Percentiles rank a stretch among this genome's conserved stretches.
Evolutionary conservation across 2,329 filamentous ascomycete genomes (phyloP).

Genomic region (Fusarium gaditjirri): DNA sequence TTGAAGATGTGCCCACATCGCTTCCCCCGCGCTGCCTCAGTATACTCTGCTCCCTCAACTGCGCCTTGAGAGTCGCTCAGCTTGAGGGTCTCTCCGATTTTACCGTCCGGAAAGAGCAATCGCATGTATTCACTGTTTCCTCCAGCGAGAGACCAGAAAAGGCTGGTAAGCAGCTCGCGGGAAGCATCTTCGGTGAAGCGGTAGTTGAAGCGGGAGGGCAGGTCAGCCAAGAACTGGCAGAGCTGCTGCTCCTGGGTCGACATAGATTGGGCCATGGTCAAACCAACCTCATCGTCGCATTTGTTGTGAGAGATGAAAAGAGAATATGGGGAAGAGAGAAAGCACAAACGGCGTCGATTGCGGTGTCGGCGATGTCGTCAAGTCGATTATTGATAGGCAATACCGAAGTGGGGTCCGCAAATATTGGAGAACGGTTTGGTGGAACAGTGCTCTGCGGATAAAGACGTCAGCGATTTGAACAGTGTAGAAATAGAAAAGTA

Average conservation of each 20-base stretch:
- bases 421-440: constrained; percentile 37
- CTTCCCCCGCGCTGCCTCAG: constrained; percentile 88
- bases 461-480: constrained; percentile 31
- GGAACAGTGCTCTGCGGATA: constrained; percentile 33
- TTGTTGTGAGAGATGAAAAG: background rate
- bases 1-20: constrained; percentile 98
- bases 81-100: constrained; percentile 74
- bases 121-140: constrained; percentile 78
- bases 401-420: constrained; percentile 30
- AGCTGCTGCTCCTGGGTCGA: constrained; percentile 82
- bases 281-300: constrained; percentile 43
- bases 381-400: constrained; percentile 24
- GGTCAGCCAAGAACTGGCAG: constrained; percentile 81
- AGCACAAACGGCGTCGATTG: constrained; percentile 11
- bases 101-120: constrained; percentile 84
- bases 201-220: constrained; percentile 78
- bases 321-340: constrained; percentile 10
- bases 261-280: constrained; percentile 64
- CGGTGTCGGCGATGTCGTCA: constrained; percentile 43
- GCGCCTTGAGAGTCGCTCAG: constrained; percentile 89
- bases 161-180: constrained; percentile 76
- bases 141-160: constrained; percentile 89
- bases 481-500: background rate
- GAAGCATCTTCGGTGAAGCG: constrained; percentile 79
- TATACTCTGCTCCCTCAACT: constrained; percentile 95